phyloP scores from a whole-genome alignment of 2,329 filamentous ascomycete genomes.

The Calonectria pauciramosa region DNA sequence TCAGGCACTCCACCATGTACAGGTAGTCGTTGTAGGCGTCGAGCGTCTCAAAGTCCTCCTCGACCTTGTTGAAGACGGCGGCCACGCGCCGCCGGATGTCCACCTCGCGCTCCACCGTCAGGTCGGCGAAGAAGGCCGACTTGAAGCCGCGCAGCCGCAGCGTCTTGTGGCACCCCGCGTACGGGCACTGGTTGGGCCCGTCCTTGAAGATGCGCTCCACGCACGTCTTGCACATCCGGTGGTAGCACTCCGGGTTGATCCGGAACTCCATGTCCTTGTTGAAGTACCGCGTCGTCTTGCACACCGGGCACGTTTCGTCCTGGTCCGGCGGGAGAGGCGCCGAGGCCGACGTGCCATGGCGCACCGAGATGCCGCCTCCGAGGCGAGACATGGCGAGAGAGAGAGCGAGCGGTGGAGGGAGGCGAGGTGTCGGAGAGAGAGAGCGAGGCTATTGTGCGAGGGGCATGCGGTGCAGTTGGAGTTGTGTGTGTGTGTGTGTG shows the following conservation, averaged over 20 bases:
- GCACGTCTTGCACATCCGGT: conserved; percentile 98
- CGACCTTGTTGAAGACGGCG: conserved; percentile 85
- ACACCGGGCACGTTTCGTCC: conserved; percentile 92
- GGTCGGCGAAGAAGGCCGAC: conserved; percentile 89
- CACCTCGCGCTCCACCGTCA: conserved; percentile 91
- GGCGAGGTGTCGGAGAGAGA: background rate
- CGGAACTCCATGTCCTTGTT: conserved; percentile 95
- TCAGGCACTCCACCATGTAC: conserved; percentile 90
- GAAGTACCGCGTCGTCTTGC: conserved; percentile 96
- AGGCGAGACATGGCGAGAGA: conserved; percentile 45
- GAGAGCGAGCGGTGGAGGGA: background rate
- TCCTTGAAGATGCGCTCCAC: conserved; percentile 94
- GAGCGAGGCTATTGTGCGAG: background rate
- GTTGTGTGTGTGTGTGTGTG: background rate
- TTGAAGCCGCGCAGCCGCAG: conserved; percentile 88
- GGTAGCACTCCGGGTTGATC: conserved; percentile 98
- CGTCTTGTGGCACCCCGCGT: conserved; percentile 88
- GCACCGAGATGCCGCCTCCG: conserved; percentile 47
- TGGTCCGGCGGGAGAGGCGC: conserved; percentile 41
- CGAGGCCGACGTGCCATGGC: conserved; percentile 35
- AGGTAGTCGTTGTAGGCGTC: conserved; percentile 93
- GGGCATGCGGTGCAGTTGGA: background rate
- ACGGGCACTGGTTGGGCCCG: conserved; percentile 92
- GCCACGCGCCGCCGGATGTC: conserved; percentile 88
- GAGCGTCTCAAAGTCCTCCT: conserved; percentile 92